A percentile compares a stretch with the other conserved stretches of the same genome.
Evolutionary conservation across 352 stramenopile genomes (phyloP).

Genomic region (Phytopythium ostracodes): DNA sequence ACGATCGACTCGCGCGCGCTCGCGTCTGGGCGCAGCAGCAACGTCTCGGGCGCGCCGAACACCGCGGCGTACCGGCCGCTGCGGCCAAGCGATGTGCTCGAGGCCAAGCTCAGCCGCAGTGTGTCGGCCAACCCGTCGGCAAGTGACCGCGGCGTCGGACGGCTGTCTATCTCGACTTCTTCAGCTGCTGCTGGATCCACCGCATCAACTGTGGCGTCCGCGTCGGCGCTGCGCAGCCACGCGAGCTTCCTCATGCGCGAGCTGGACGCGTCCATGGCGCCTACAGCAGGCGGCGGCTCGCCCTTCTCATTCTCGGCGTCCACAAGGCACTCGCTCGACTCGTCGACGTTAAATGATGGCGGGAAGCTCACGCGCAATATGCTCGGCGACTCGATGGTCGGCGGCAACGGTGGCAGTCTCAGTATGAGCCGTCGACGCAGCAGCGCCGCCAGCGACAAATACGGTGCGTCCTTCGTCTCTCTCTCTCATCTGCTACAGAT

Average conservation of each 20-base stretch:
- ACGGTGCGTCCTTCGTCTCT: slow-evolving; percentile 32
- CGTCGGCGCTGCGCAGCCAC: slow-evolving; percentile 27
- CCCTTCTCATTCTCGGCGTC: slow-evolving; percentile 8
- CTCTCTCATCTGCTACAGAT: too few species aligned
- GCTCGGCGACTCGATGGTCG: slow-evolving; percentile 31
- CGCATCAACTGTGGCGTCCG: slow-evolving; percentile 10
- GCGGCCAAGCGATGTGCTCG: slow-evolving; percentile 27
- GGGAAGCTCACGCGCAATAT: slow-evolving; percentile 35
- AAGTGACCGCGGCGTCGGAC: background rate
- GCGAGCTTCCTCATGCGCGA: slow-evolving; percentile 54
- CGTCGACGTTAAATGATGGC: slow-evolving; percentile 19
- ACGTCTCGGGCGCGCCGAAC: background rate
- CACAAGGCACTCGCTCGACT: slow-evolving; percentile 15
- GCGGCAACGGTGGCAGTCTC: slow-evolving; percentile 3
- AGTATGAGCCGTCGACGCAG: slow-evolving; percentile 19
- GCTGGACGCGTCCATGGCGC: slow-evolving; percentile 28
- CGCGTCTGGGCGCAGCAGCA: background rate
- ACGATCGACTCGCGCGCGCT: slow-evolving; percentile 8
- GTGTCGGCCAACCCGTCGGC: slow-evolving; percentile 23
- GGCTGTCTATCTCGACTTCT: slow-evolving; percentile 11
- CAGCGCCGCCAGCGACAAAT: slow-evolving; percentile 23
- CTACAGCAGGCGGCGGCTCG: slow-evolving; percentile 18
- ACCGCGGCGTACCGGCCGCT: slow-evolving; percentile 9
- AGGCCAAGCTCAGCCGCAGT: slow-evolving; percentile 31
- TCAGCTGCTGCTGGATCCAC: slow-evolving; percentile 14